Evolutionary conservation across 768 basidiomycete genomes (phyloP), one percentile per base, ranked within the genome.

Genomic region (Mycena venus): DNA sequence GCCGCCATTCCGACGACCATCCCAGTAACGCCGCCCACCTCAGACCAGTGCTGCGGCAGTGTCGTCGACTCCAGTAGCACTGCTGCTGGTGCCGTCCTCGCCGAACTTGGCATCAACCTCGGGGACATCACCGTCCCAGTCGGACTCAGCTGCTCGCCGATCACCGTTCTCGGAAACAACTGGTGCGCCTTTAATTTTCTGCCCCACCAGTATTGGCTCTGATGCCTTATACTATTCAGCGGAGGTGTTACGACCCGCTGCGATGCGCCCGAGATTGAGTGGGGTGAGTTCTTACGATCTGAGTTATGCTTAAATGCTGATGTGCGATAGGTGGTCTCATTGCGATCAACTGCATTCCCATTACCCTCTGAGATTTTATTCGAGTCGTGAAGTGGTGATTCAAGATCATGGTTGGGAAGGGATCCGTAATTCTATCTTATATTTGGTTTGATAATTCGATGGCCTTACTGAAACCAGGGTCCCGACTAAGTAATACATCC

Each of bases 101-200:
- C 47, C 9, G 0, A 14, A 19, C 42, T 70, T 2, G 68, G 68
- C 14, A 47, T 75, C 27, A 64, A 75, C 68, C 73, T 75, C 27
- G 47, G 62, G 14, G 68, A 58, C 31, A 55, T 75, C 31, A 40
- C 25, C 38, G 63, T 75, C 49, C 73, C 73, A 17, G 42, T 75
- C n/a, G 73, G 73, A 6, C 68, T 75, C 38, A 62, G 58, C 73
- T 75, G 73, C 73, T 66, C 68, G 25, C 68, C 73, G 55, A 70
- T 75, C 73, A 75, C 73, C 17, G 49, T 75, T 38, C 19, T 70
- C 68, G 73, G 73, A 2, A 65, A 65, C 32, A 74, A 63, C 67
- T 74, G 73, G 73, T 74, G 0, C 0, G 68, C 44, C 2, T n/a
- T 10, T 17, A 15, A 7, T 55, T 32, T 14, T 8, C n/a, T 12